Evolutionary conservation across 495 filamentous ascomycete species (phyloP).

Genomic region (Podospora sp.): DNA sequence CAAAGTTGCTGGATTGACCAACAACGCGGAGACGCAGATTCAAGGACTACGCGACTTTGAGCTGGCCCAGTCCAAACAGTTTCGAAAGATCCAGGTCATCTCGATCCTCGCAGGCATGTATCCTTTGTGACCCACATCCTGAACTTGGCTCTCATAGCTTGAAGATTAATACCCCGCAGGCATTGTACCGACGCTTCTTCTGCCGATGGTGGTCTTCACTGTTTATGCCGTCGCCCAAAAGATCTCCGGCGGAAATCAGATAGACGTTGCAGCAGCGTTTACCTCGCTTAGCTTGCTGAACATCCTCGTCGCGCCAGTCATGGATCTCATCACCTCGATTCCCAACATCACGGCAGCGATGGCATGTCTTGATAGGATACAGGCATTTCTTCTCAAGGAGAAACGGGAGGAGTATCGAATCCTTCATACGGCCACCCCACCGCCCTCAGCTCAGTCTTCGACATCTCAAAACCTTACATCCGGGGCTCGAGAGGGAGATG

Average conservation of each 20-base stretch:
- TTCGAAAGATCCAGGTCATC: constrained; percentile 18
- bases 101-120: constrained; percentile 17
- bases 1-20: constrained; percentile 20
- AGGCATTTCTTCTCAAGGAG: constrained; percentile 44
- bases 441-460: too few species aligned
- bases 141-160: too few species aligned
- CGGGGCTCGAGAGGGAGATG: too few species aligned
- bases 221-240: constrained; percentile 26
- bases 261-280: constrained; percentile 23
- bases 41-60: constrained; percentile 22
- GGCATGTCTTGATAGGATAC: constrained; percentile 45
- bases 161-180: too few species aligned
- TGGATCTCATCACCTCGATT: constrained; percentile 18
- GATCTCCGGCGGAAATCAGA: constrained; percentile 21
- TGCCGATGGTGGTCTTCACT: constrained; percentile 26
- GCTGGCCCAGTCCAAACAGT: constrained; percentile 20
- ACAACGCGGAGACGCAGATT: constrained; percentile 24
- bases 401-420: constrained; percentile 6
- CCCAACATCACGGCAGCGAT: constrained; percentile 27
- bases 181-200: constrained; percentile 16
- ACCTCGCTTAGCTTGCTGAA: constrained; percentile 23
- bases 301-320: constrained; percentile 21
- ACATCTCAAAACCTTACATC: too few species aligned
- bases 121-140: too few species aligned
- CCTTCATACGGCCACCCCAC: too few species aligned